Evolutionary conservation across 1,284 basidiomycete genomes (phyloP).

Genomic region (Anthracocystis walkeri): DNA sequence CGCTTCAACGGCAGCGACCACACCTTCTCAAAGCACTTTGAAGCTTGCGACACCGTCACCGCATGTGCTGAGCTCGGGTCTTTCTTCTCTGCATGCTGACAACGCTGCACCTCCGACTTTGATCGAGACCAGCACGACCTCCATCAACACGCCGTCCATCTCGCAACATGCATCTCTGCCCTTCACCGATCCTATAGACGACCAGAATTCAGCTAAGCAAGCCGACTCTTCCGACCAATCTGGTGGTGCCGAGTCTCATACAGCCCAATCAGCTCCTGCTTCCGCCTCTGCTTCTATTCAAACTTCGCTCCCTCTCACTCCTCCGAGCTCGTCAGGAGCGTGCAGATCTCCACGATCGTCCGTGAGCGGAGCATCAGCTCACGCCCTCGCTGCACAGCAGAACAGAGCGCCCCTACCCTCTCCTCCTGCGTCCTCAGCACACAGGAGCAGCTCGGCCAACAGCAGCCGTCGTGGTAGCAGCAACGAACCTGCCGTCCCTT

Average conservation of each 20-base stretch:
- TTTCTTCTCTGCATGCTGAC: not conserved
- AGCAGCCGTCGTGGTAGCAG: constrained; percentile 33
- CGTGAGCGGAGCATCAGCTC: constrained; percentile 14
- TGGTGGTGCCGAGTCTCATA: not conserved
- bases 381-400: not conserved
- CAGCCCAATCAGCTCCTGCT: not conserved
- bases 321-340: constrained; percentile 25
- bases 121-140: not conserved
- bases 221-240: not conserved
- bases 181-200: constrained; percentile 8
- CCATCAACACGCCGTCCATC: not conserved
- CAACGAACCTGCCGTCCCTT: constrained; percentile 11
- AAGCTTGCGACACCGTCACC: constrained; percentile 6
- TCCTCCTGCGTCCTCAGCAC: constrained; percentile 23
- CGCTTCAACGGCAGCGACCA: constrained; percentile 19
- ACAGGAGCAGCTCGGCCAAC: constrained; percentile 14
- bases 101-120: not conserved
- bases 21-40: constrained; percentile 25
- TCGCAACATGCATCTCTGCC: constrained; percentile 17
- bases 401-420: constrained; percentile 3
- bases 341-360: constrained; percentile 24
- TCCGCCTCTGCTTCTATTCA: not conserved
- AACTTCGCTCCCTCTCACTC: constrained; percentile 20
- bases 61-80: not conserved
- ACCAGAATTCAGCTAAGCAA: not conserved